Conservation (phyloP, 225 moss, liverwort and hornwort species). For the Asterella californica region DNA sequence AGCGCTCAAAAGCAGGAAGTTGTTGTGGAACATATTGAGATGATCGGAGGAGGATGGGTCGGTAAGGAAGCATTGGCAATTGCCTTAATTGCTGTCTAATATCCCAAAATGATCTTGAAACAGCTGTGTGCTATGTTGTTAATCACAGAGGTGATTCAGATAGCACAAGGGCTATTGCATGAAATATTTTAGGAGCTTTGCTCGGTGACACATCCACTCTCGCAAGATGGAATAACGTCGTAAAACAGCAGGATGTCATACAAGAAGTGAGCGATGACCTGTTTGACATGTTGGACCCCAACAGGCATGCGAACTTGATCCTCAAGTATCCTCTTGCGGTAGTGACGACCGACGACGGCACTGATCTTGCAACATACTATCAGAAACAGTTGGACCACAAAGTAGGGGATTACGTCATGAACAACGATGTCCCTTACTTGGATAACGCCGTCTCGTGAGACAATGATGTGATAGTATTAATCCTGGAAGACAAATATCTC, state of each 20-base stretch:
- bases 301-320: not conserved
- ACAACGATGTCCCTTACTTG: not conserved
- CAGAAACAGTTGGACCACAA: not conserved
- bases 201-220: conserved; percentile 18
- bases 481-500: no score
- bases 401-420: not conserved
- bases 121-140: conserved; percentile 15
- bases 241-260: conserved; percentile 5
- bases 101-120: conserved; percentile 13
- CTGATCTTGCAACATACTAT: not conserved
- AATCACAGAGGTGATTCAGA: conserved; percentile 31
- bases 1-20: conserved; percentile 13
- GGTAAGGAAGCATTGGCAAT: conserved; percentile 21
- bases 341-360: not conserved
- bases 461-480: not conserved
- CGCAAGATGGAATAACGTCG: not conserved
- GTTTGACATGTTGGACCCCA: conserved; percentile 12
- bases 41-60: conserved; percentile 23
- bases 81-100: conserved; percentile 24
- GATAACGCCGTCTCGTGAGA: not conserved
- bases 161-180: conserved; percentile 25
- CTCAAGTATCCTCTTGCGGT: conserved; percentile 7
- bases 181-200: conserved; percentile 23
- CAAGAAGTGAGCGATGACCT: conserved; percentile 25
- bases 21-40: conserved; percentile 15